A percentile compares a stretch with the other conserved stretches of the same genome.
Conservation (phyloP, 2,329 filamentous ascomycete species). For the Cercospora sp. region DNA sequence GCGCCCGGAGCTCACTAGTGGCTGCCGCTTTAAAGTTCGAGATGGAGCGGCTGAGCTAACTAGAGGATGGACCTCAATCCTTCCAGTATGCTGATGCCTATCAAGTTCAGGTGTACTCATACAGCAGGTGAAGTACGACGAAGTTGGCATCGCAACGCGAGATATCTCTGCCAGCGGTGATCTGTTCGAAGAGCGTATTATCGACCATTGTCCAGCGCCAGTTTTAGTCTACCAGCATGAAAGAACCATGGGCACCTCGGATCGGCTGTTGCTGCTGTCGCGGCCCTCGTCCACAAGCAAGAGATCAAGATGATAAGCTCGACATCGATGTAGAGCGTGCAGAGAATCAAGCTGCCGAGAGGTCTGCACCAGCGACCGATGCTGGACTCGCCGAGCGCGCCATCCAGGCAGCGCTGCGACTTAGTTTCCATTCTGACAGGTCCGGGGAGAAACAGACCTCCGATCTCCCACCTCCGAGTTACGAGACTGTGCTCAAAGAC, state of each 20-base stretch:
- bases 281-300: not conserved
- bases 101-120: not conserved
- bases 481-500: conserved; percentile 12
- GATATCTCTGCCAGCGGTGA: not conserved
- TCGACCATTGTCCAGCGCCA: not conserved
- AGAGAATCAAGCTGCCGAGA: not conserved
- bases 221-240: not conserved
- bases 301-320: not conserved
- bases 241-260: conserved; percentile 12
- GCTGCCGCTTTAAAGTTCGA: not conserved
- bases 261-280: conserved; percentile 13
- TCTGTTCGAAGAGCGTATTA: not conserved
- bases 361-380: not conserved
- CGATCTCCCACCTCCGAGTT: conserved; percentile 8
- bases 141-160: not conserved
- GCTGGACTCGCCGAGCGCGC: conserved; percentile 8
- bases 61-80: not conserved
- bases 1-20: not conserved
- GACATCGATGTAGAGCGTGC: not conserved
- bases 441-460: not conserved
- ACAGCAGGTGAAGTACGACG: not conserved
- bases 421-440: conserved; percentile 1
- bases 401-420: conserved; percentile 12
- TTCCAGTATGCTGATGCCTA: not conserved
- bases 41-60: not conserved